These are phyloP conservation scores for Trichosporon faecale DNA, from an alignment of 1,284 basidiomycete genomes.

Conservation along the genomic window DNA sequence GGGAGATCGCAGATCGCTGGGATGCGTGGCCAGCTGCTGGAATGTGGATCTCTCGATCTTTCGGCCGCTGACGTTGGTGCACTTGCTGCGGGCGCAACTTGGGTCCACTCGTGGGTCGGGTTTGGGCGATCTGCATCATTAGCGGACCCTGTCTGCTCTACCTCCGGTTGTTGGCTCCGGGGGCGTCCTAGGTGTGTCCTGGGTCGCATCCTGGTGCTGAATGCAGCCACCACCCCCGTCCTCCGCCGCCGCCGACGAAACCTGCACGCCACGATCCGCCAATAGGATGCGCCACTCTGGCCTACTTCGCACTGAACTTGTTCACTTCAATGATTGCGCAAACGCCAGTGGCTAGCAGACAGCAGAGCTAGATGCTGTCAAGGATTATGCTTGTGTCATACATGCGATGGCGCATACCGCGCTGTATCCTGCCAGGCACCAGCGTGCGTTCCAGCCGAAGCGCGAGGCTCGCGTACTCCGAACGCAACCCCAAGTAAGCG, in stretches of 20 bases:
- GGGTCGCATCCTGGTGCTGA: not conserved
- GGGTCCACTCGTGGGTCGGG: not conserved
- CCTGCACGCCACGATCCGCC: not conserved
- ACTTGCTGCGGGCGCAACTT: not conserved
- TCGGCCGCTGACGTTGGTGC: not conserved
- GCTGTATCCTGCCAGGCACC: not conserved
- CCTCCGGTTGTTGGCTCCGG: not conserved
- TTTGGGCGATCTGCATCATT: not conserved
- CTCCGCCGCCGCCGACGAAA: not conserved
- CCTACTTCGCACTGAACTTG: not conserved
- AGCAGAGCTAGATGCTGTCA: not conserved
- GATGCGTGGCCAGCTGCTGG: not conserved
- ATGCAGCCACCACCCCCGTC: not conserved
- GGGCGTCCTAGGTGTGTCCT: not conserved
- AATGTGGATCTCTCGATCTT: not conserved
- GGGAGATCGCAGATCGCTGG: not conserved
- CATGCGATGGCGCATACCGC: not conserved
- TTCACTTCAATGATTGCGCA: not conserved
- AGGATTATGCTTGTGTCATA: not conserved
- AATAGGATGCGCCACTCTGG: not conserved
- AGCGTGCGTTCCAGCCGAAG: not conserved
- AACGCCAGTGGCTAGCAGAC: not conserved
- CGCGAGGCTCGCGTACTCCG: not conserved
- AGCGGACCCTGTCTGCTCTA: not conserved
- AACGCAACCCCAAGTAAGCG: not conserved